Evolutionary conservation across 768 basidiomycete species (phyloP).

Genomic region (Pholiota microspora): DNA sequence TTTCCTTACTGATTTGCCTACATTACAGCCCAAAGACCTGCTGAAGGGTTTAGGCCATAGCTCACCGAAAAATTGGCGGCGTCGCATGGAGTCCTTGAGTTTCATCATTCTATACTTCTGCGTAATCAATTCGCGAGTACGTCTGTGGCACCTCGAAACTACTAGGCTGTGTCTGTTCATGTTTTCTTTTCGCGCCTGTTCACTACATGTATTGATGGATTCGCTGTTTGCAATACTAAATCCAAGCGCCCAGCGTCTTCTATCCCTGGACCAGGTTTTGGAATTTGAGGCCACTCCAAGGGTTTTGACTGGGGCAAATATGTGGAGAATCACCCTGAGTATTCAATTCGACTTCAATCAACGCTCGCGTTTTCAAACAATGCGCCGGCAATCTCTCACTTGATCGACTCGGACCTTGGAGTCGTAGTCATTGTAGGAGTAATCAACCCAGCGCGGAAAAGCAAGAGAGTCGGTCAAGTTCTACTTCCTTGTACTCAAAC

Average conservation of each 20-base stretch:
- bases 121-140: neutral
- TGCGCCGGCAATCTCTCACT: too few relatives aligned
- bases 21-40: too few relatives aligned
- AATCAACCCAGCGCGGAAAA: neutral
- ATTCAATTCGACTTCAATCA: too few relatives aligned
- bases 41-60: too few relatives aligned
- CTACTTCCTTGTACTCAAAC: constrained; percentile 2
- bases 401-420: too few relatives aligned
- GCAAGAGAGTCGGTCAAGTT: neutral
- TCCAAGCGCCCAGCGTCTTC: neutral
- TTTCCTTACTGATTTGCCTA: too few relatives aligned
- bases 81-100: neutral
- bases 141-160: neutral
- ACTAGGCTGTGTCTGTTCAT: neutral
- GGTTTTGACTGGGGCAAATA: neutral
- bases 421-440: neutral
- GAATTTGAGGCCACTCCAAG: neutral
- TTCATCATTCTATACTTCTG: neutral
- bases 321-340: too few relatives aligned
- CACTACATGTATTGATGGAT: too few relatives aligned
- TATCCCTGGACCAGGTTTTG: neutral
- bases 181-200: too few relatives aligned
- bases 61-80: neutral
- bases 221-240: neutral
- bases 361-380: too few relatives aligned